A percentile compares a stretch with the other conserved stretches of the same genome.
These are phyloP conservation scores for Lignosus rhinocerotis DNA, from an alignment of 1,284 basidiomycete genomes.

Conservation along the genomic window DNA sequence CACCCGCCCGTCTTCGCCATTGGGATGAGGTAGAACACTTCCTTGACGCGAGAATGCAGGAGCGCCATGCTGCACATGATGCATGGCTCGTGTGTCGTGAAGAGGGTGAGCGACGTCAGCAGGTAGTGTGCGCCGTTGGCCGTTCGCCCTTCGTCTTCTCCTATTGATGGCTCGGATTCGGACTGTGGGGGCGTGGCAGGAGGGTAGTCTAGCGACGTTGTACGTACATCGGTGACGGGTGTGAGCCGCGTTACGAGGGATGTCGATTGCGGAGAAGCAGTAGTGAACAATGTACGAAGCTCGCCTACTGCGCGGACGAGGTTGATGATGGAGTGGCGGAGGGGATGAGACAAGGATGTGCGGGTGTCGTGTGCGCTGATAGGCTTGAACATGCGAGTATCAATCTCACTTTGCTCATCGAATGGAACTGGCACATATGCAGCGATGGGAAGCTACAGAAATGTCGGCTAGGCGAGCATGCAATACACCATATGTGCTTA, in stretches of 20 bases:
- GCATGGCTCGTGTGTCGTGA: constrained; percentile 92
- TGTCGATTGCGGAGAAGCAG: constrained; percentile 6
- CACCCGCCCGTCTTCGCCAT: constrained; percentile 78
- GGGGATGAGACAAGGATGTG: constrained; percentile 64
- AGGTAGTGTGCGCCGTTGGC: constrained; percentile 80
- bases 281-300: constrained; percentile 42
- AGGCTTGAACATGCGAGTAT: constrained; percentile 37
- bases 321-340: constrained; percentile 83
- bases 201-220: constrained; percentile 3
- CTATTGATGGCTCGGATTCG: neutral
- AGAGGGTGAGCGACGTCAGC: constrained; percentile 78
- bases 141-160: constrained; percentile 22
- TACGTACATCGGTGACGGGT: constrained; percentile 1
- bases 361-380: constrained; percentile 76
- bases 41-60: constrained; percentile 86
- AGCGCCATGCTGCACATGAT: constrained; percentile 96
- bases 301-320: constrained; percentile 70
- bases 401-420: constrained; percentile 33
- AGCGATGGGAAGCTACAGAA: constrained; percentile 68
- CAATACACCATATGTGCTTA: constrained; percentile 32
- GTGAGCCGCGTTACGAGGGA: constrained; percentile 8
- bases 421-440: constrained; percentile 72
- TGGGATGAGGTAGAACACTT: constrained; percentile 74
- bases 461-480: neutral
- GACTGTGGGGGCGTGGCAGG: constrained; percentile 1